Conservation (phyloP, 495 filamentous ascomycete species). For the Penicillium macrosclerotiorum region DNA sequence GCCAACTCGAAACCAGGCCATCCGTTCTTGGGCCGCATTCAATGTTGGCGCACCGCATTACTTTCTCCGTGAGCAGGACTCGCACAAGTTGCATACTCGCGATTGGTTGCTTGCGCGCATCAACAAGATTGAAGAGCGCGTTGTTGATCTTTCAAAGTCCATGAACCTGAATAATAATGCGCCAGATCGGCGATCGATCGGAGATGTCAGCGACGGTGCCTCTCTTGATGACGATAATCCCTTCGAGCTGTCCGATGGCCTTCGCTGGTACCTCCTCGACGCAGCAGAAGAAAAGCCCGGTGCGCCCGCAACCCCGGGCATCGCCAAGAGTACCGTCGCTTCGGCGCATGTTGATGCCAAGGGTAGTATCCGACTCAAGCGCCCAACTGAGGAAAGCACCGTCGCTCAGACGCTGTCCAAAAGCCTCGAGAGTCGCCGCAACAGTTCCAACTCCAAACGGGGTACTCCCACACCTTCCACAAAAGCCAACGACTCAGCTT, state of each 20-base stretch:
- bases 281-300: constrained; percentile 91
- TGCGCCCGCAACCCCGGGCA: constrained; percentile 86
- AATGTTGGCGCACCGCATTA: constrained; percentile 96
- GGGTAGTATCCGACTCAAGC: constrained; percentile 63
- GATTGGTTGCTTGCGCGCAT: constrained; percentile 97
- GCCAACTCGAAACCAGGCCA: constrained; percentile 88
- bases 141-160: constrained; percentile 87
- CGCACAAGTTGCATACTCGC: constrained; percentile 73
- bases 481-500: constrained; percentile 34
- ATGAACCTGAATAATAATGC: constrained; percentile 58
- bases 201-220: constrained; percentile 52
- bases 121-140: constrained; percentile 83
- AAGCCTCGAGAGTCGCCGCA: constrained; percentile 85
- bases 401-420: constrained; percentile 78
- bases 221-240: constrained; percentile 93
- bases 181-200: constrained; percentile 55
- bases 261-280: constrained; percentile 95
- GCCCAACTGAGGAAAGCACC: constrained; percentile 49
- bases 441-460: constrained; percentile 78
- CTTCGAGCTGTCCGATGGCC: constrained; percentile 91
- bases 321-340: constrained; percentile 86
- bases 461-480: constrained; percentile 39
- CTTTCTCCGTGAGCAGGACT: constrained; percentile 91
- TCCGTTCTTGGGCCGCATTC: constrained; percentile 96
- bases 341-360: constrained; percentile 84